These are phyloP conservation scores for Lantana camara DNA, from an alignment of 257 asterid genomes.

Conservation along the genomic window DNA sequence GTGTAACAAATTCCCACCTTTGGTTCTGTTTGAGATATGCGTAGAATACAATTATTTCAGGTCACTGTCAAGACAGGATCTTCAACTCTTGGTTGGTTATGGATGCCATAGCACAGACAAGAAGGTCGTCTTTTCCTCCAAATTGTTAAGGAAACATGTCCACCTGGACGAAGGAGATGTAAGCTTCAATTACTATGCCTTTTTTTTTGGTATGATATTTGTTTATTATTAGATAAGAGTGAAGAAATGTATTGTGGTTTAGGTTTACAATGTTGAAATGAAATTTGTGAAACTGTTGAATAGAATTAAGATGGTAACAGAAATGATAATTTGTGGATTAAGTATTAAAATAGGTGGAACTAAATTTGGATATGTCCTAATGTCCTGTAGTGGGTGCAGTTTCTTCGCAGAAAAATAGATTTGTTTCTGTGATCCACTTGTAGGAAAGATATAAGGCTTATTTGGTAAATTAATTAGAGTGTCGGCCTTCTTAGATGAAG, in stretches of 20 bases:
- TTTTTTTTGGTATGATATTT: conserved; percentile 13
- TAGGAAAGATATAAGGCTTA: not conserved
- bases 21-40: conserved; percentile 23
- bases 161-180: conserved; percentile 99
- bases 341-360: not conserved
- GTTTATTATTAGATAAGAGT: conserved; percentile 1
- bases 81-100: conserved; percentile 91
- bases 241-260: not conserved
- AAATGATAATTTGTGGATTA: not conserved
- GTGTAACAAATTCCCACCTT: not conserved
- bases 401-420: not conserved
- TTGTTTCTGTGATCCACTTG: not conserved
- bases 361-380: not conserved
- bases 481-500: not conserved
- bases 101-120: conserved; percentile 90
- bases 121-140: conserved; percentile 71
- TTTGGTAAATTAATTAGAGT: conserved; percentile 9
- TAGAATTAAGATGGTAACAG: not conserved
- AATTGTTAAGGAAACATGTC: conserved; percentile 76
- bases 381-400: not conserved
- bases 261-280: not conserved
- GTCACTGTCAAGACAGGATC: conserved; percentile 88
- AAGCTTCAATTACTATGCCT: conserved; percentile 42
- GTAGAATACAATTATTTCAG: conserved; percentile 54
- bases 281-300: not conserved